Base-by-base conservation (phyloP, 2,329 filamentous ascomycete species). In the Thyridium curvatum region DNA sequence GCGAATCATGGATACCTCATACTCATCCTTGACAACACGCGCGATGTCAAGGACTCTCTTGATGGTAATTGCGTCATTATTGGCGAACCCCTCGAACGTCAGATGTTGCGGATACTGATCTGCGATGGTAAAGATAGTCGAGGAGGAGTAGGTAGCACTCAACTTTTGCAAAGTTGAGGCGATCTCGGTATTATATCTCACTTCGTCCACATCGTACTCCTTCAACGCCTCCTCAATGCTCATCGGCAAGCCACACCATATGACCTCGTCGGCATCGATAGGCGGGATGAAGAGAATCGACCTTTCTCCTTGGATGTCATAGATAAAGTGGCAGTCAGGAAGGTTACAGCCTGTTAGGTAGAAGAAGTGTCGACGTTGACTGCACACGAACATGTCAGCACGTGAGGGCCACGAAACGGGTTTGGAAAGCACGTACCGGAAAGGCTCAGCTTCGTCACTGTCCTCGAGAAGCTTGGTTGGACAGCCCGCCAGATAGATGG, bases 221-320 rank as follows among this genome's bases (percentile, higher is more conserved):
- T 76, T 64, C 44, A 84, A 66, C 7, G 91, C 91, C 54, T 96
- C 84, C 32, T 84, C 74, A 26, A 74, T 65, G 29, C 81, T 86
- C 43, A 94, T 68, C 0, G 91, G 93, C 13, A 97, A 74, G 12
- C 93, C 93, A 18, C 84, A 86, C 91, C 91, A 98, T 55, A 97
- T 87, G 42, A 97, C 89, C 39, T 81, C 82, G 32, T 93, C 86
- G n/a, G 87, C 77, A 50, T 95, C 82, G 52, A 90, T 77, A 13
- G 89, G 86, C 3, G 93, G 91, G 52, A 98, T 91, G 66, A 90
- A 98, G 35, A 98, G 79, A 3, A 83, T 94, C 31, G 90, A 77
- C 51, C 80, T 79, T 47, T 80, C 74, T 34, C 77, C 72, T 33
- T 75, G 69, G 41, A 94, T 82, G 48, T 95, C 83, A 68, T 96